Evolutionary conservation across 768 basidiomycete genomes (phyloP), one percentile per base, ranked within the genome.

Genomic region (Suillus plorans): DNA sequence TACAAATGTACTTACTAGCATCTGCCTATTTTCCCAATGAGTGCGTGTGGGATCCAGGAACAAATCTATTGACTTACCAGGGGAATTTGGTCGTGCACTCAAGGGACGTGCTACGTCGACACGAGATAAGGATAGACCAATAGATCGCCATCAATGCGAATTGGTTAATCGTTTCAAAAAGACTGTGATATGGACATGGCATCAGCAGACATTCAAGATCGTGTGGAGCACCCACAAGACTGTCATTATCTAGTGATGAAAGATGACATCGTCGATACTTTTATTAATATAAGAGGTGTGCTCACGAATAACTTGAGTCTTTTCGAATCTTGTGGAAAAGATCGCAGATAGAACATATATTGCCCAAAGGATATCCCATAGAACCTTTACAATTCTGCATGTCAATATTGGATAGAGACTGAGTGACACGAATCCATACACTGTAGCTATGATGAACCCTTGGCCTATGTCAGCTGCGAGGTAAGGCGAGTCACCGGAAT

Each of bases 281-380:
- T 18, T 16, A 25, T 16, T 18, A 22, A 28, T 28, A n/a, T 22
- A 41, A 58, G n/a, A 18, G 18, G 2, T 10, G 37, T 58, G 10
- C 72, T 64, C 20, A 72, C 72, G 63, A 64, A n/a, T 14, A 14
- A 8, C 44, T 62, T 73, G 8, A 73, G n/a, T 2, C 22, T 49
- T 10, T 49, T 10, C 47, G 14, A 16, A 42, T 73, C 72, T 20
- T 2, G 41, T 2, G 70, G 72, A 66, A 73, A 73, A 3, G 42
- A 47, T 52, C 42, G 47, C 18, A 67, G 9, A 44, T 73, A 73
- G 52, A 68, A 69, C 2, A 65, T 34, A 50, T 63, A 63, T 63
- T 73, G 72, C 22, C 70, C 60, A 28, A 69, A 13, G 10, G 63
- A 61, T 7, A 61, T 66, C 0, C 72, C 72, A 36, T 73, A 69